These are phyloP conservation scores for Dendryphion nanum DNA, from an alignment of 2,329 filamentous ascomycete genomes.

Conservation along the genomic window DNA sequence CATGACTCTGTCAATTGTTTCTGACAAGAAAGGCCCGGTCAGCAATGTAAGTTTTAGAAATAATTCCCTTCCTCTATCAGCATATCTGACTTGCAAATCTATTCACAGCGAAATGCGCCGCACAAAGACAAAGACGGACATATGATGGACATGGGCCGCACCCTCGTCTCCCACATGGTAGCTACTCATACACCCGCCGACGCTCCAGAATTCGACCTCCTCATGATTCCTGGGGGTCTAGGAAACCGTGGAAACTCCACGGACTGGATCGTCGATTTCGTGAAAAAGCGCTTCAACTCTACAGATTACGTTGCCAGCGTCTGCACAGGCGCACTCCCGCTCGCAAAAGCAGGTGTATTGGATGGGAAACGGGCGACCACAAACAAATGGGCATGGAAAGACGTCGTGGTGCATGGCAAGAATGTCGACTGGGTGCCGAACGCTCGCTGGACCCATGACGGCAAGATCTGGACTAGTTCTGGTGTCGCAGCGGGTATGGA, in stretches of 20 bases:
- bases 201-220: neutral
- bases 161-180: neutral
- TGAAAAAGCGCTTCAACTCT: too few relatives aligned
- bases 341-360: constrained; percentile 57
- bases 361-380: constrained; percentile 59
- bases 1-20: constrained; percentile 9
- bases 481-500: constrained; percentile 62
- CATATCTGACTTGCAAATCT: neutral
- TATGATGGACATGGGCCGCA: too few relatives aligned
- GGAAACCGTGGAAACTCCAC: too few relatives aligned
- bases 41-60: too few relatives aligned
- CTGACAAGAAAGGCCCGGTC: constrained; percentile 4
- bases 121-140: too few relatives aligned
- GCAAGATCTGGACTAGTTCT: constrained; percentile 59
- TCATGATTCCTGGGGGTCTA: neutral
- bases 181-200: neutral
- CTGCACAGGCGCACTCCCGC: constrained; percentile 60
- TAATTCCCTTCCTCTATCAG: neutral
- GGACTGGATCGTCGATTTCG: too few relatives aligned
- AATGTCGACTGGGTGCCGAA: constrained; percentile 56
- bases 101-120: neutral
- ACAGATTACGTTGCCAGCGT: constrained; percentile 61
- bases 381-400: constrained; percentile 60
- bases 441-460: constrained; percentile 63
- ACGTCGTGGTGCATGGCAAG: constrained; percentile 30